phyloP scores from a whole-genome alignment of 805 yeast species.

The Suhomyces xylopsoci region DNA sequence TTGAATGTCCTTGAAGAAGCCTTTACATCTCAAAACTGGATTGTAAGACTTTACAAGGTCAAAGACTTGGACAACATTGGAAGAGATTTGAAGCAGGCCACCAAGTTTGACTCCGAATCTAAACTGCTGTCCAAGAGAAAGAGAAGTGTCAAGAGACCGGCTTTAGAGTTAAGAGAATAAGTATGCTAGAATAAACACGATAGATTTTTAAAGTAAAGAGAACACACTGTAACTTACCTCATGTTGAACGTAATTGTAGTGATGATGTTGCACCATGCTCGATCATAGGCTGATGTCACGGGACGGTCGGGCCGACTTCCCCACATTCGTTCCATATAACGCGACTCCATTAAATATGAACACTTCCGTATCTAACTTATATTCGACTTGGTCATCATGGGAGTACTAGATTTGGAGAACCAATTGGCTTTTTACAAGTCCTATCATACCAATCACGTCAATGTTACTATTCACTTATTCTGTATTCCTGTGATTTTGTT shows the following conservation, averaged over 20 bases:
- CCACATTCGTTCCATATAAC: neutral
- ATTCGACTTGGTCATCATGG: conserved; percentile 4
- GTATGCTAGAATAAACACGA: neutral
- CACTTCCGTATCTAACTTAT: neutral
- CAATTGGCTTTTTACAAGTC: conserved; percentile 44
- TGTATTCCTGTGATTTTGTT: conserved; percentile 78
- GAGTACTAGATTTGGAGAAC: conserved; percentile 31
- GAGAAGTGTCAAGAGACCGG: conserved; percentile 50
- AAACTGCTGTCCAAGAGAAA: conserved; percentile 37
- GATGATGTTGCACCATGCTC: too few relatives aligned
- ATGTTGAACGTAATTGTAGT: too few relatives aligned
- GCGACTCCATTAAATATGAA: neutral
- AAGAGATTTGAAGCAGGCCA: conserved; percentile 63
- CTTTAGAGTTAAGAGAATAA: conserved; percentile 48
- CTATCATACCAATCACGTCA: conserved; percentile 52
- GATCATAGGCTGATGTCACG: neutral
- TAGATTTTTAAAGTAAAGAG: neutral
- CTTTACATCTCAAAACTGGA: conserved; percentile 94
- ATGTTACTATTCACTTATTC: conserved; percentile 71
- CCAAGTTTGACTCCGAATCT: conserved; percentile 46
- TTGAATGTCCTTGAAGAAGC: conserved; percentile 88
- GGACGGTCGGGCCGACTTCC: neutral
- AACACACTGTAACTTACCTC: too few relatives aligned
- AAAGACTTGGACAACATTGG: conserved; percentile 87
- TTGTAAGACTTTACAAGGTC: conserved; percentile 89